Base-by-base conservation (phyloP, 768 basidiomycete species). In the Crucibulum laeve region DNA sequence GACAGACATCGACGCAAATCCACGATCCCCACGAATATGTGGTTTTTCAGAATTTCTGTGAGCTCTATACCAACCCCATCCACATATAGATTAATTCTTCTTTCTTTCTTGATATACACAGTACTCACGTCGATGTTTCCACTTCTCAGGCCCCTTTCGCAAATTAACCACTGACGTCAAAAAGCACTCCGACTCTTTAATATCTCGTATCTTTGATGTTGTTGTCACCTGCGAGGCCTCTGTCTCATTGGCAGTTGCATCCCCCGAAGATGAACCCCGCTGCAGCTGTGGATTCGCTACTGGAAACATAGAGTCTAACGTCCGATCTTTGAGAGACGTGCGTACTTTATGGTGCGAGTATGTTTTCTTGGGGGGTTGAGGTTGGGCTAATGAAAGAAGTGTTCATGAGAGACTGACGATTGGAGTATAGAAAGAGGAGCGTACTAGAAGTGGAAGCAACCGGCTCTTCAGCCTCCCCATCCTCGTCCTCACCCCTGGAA, bases 261-360 rank as follows among this genome's bases (percentile, higher is more conserved):
- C n/a, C 30, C 42, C 7, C 2, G 46, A 17, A 6, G 24, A 38
- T 3, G 47, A 36, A 19, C 36, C 25, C 8, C 34, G 42, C 39
- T 35, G 48, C 17, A 48, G 39, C 37, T 70, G 76, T 4, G 81
- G 76, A 48, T 82, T 79, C 18, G 65, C 54, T 7, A 87, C 71
- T 1, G 85, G 84, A 48, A 97, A 87, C 91, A 97, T 96, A 0
- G 92, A 92, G 56, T 98, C 95, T 13, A 99, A 75, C 0, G 94
- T 98, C 25, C 94, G 80, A 45, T 94, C 89, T 34, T 84, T 71
- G 6, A 84, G 65, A 7, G 92, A 95, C 2, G 91, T 93, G 44
- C 95, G 81, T 41, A 97, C 88, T 75, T 96, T 95, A 60, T 93
- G 82, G 19, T 97, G 86, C 2, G 94, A 84, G 43, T 77, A 73